phyloP scores from a whole-genome alignment of 768 basidiomycete species.

The Lentinula sp. region DNA sequence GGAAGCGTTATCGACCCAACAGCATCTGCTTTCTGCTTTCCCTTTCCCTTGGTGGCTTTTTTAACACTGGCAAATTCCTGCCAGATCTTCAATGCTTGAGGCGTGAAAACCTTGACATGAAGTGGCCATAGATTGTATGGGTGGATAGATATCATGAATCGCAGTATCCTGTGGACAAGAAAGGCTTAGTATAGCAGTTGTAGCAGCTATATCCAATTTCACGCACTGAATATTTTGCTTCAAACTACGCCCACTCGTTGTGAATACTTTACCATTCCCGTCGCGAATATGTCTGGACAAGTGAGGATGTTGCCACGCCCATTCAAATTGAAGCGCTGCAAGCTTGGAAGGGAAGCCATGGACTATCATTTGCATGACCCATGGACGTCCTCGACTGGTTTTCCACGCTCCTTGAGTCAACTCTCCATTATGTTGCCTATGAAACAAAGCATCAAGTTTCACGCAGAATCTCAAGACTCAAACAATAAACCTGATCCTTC shows the following conservation, averaged over 20 bases:
- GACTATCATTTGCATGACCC: slow-evolving; percentile 85
- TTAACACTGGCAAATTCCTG: slow-evolving; percentile 5
- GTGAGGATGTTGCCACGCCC: slow-evolving; percentile 82
- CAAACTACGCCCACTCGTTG: slow-evolving; percentile 24
- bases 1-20: slow-evolving; percentile 30
- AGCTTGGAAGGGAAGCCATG: slow-evolving; percentile 75
- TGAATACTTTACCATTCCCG: slow-evolving; percentile 32
- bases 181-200: neutral
- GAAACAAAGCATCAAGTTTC: neutral
- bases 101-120: slow-evolving; percentile 68
- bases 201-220: slow-evolving; percentile 1
- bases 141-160: slow-evolving; percentile 54
- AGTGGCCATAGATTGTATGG: slow-evolving; percentile 74
- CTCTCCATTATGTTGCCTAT: slow-evolving; percentile 79
- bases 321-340: slow-evolving; percentile 75
- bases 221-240: slow-evolving; percentile 43
- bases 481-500: slow-evolving; percentile 50
- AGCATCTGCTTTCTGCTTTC: neutral
- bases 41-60: neutral
- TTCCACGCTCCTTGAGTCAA: slow-evolving; percentile 64
- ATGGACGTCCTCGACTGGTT: slow-evolving; percentile 56
- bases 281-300: slow-evolving; percentile 59
- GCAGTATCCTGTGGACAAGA: slow-evolving; percentile 41
- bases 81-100: slow-evolving; percentile 55
- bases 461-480: neutral